Percentiles rank a stretch among this genome's conserved stretches.
These are phyloP conservation scores for Cercospora janseana DNA, from an alignment of 2,329 filamentous ascomycete species.

Conservation along the genomic window DNA sequence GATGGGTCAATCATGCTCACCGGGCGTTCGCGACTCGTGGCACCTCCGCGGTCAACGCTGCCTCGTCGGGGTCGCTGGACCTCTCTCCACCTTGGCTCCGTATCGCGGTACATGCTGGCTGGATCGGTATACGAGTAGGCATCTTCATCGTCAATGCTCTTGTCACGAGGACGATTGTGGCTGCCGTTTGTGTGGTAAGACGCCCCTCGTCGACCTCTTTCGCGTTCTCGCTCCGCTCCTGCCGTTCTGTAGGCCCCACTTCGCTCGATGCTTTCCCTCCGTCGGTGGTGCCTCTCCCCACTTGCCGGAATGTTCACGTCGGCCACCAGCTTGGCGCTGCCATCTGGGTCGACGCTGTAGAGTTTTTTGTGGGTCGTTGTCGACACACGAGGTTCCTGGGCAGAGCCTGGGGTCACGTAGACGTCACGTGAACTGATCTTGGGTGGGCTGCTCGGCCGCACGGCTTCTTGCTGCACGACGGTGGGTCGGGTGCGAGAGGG, in stretches of 20 bases:
- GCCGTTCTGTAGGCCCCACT: slow-evolving; percentile 27
- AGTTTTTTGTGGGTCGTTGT: slow-evolving; percentile 47
- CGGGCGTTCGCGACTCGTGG: slow-evolving; percentile 43
- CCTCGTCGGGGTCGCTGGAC: slow-evolving; percentile 42
- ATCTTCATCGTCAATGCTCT: slow-evolving; percentile 43
- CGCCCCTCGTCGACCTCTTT: slow-evolving; percentile 29
- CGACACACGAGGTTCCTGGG: slow-evolving; percentile 31
- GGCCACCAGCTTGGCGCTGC: slow-evolving; percentile 39
- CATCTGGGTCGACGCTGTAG: slow-evolving; percentile 51
- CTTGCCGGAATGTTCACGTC: slow-evolving; percentile 42
- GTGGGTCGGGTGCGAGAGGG: slow-evolving; percentile 38
- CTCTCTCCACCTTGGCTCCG: slow-evolving; percentile 48
- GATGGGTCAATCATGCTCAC: slow-evolving; percentile 44
- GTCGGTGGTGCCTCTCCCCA: slow-evolving; percentile 39
- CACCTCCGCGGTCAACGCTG: slow-evolving; percentile 44
- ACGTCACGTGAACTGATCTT: slow-evolving; percentile 38
- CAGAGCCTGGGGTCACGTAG: slow-evolving; percentile 41
- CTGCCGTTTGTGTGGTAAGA: slow-evolving; percentile 35
- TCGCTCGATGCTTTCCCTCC: slow-evolving; percentile 36
- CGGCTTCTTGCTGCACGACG: slow-evolving; percentile 36
- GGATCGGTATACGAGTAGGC: slow-evolving; percentile 52
- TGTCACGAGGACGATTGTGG: slow-evolving; percentile 26
- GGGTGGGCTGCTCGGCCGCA: slow-evolving; percentile 45
- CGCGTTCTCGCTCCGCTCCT: slow-evolving; percentile 25
- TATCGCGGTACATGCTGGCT: slow-evolving; percentile 52